Conservation (phyloP, 371 early-diverging fungal species). For the Dichotomocladium elegans region DNA sequence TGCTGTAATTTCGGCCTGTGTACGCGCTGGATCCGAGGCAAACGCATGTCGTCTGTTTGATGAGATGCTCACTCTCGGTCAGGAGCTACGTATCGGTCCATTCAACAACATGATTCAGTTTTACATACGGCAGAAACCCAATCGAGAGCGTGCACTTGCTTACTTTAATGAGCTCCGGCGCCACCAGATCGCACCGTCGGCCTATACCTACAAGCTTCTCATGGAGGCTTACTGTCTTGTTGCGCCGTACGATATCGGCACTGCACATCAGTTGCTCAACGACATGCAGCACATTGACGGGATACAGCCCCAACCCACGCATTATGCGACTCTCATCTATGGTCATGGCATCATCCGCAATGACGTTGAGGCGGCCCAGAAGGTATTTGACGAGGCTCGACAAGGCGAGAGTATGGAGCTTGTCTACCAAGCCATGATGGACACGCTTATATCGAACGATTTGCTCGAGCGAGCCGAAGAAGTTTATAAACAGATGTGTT, state of each 20-base stretch:
- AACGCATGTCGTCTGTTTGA: constrained; percentile 46
- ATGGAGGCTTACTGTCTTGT: constrained; percentile 59
- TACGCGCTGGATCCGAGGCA: constrained; percentile 54
- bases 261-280: constrained; percentile 48
- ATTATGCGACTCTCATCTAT: constrained; percentile 58
- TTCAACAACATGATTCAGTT: constrained; percentile 68
- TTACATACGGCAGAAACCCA: constrained; percentile 57
- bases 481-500: constrained; percentile 33
- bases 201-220: constrained; percentile 58
- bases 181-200: constrained; percentile 47
- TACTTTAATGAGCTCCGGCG: constrained; percentile 50
- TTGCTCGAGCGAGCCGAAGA: constrained; percentile 40
- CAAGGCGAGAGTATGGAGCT: constrained; percentile 36
- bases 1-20: constrained; percentile 60
- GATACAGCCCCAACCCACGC: constrained; percentile 50
- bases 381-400: constrained; percentile 44
- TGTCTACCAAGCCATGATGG: constrained; percentile 59
- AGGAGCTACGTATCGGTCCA: constrained; percentile 51
- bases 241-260: constrained; percentile 56
- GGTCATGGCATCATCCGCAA: constrained; percentile 56
- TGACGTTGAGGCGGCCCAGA: constrained; percentile 45
- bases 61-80: constrained; percentile 47
- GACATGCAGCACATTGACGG: constrained; percentile 44
- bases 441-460: constrained; percentile 47
- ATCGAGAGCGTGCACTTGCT: constrained; percentile 47